phyloP scores from a whole-genome alignment of 2,329 filamentous ascomycete genomes.

The Talaromyces sp. region DNA sequence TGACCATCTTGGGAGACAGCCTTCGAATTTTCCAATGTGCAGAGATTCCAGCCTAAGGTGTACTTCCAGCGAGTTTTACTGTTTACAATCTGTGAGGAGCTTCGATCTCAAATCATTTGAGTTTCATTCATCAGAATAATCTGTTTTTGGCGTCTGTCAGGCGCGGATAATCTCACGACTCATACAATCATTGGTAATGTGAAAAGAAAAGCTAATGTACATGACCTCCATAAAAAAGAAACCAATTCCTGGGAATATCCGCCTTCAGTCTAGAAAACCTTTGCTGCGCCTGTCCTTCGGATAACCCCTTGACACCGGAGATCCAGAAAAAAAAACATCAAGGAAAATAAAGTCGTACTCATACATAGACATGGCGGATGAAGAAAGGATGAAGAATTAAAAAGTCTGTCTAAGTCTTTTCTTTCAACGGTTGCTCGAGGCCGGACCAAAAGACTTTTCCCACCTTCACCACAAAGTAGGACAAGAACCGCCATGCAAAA shows the following conservation, averaged over 20 bases:
- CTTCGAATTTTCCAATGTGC: background rate
- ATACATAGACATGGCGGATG: background rate
- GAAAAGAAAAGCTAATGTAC: slow-evolving; percentile 17
- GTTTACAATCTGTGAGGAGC: background rate
- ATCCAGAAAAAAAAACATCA: background rate
- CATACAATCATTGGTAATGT: background rate
- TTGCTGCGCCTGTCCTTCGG: slow-evolving; percentile 15
- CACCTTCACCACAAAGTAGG: background rate
- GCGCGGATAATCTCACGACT: background rate
- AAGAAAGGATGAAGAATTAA: background rate
- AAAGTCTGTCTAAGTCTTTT: background rate
- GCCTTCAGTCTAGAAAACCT: slow-evolving; percentile 16
- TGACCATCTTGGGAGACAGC: background rate
- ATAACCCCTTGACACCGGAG: slow-evolving; percentile 16
- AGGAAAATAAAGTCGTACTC: slow-evolving; percentile 6
- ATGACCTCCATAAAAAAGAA: background rate
- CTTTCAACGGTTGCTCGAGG: background rate
- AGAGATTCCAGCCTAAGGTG: too few species aligned
- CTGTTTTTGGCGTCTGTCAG: background rate
- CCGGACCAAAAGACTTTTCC: background rate
- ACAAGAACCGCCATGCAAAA: background rate
- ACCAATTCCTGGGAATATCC: slow-evolving; percentile 10
- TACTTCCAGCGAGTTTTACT: background rate
- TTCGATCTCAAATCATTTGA: background rate
- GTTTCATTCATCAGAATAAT: background rate